Evolutionary conservation across 2,329 filamentous ascomycete species (phyloP).

Genomic region (Colletotrichum sp.): DNA sequence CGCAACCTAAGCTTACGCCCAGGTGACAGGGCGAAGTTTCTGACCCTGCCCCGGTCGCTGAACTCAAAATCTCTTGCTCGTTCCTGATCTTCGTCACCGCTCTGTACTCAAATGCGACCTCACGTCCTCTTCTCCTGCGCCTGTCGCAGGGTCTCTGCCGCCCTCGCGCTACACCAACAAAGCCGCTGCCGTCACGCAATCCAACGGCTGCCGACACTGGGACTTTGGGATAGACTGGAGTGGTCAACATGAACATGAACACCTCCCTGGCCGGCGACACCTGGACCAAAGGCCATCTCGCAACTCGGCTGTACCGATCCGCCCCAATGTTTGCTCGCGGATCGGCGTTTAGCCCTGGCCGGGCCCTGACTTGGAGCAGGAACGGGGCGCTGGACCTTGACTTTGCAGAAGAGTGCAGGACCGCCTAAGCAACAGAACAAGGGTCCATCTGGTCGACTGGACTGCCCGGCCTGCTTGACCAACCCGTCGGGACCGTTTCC

Average conservation of each 20-base stretch:
- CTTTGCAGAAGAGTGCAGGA: neutral
- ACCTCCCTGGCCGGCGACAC: neutral
- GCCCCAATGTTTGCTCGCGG: slow-evolving; percentile 1
- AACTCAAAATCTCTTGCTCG: slow-evolving; percentile 5
- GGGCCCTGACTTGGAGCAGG: neutral
- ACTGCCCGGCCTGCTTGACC: slow-evolving; percentile 12
- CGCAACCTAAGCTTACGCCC: neutral
- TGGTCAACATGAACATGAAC: neutral
- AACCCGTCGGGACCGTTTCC: slow-evolving; percentile 14
- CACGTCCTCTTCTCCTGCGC: neutral
- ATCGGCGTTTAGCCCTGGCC: slow-evolving; percentile 10
- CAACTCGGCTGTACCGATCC: neutral
- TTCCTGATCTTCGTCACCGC: slow-evolving; percentile 6
- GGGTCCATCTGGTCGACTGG: slow-evolving; percentile 6
- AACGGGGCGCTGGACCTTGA: neutral
- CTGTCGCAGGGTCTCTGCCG: neutral
- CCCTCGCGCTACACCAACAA: neutral
- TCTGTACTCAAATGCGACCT: slow-evolving; percentile 14
- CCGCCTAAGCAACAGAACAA: neutral
- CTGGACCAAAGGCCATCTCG: neutral
- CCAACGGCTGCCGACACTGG: neutral
- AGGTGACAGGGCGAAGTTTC: neutral
- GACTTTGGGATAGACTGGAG: neutral
- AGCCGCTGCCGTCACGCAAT: neutral
- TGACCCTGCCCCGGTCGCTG: neutral